phyloP scores from a whole-genome alignment of 441 rosid species.

The Eruca vesicaria region DNA sequence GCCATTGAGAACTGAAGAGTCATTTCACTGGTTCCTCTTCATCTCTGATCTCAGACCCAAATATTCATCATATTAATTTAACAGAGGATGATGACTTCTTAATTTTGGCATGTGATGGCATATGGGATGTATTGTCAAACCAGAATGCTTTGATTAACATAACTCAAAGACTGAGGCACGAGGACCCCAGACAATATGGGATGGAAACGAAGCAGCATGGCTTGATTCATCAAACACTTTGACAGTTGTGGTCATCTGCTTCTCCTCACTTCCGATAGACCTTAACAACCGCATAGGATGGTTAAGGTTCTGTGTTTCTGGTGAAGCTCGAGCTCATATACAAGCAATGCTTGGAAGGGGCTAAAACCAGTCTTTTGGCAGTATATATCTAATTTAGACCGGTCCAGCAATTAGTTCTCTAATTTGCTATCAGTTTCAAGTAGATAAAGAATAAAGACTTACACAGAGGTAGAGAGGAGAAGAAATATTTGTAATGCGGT shows the following conservation, averaged over 20 bases:
- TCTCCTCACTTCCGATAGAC: conserved; percentile 59
- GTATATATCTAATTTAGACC: conserved; percentile 6
- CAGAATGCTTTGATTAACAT: conserved; percentile 72
- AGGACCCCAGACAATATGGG: conserved; percentile 61
- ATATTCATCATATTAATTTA: too few relatives aligned
- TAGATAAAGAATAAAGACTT: conserved; percentile 12
- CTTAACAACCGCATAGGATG: conserved; percentile 51
- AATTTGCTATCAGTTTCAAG: conserved; percentile 8
- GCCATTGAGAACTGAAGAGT: too few relatives aligned
- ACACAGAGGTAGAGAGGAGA: too few relatives aligned
- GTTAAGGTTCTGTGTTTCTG: conserved; percentile 49
- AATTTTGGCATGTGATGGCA: too few relatives aligned
- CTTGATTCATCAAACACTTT: conserved; percentile 74
- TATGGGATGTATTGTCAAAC: too few relatives aligned
- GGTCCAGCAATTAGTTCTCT: conserved; percentile 15
- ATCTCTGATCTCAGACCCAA: too few relatives aligned
- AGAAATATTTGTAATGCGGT: too few relatives aligned
- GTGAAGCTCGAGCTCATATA: conserved; percentile 63
- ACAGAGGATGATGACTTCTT: too few relatives aligned
- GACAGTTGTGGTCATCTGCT: conserved; percentile 67
- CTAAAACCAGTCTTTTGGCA: conserved; percentile 35
- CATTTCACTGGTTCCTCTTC: too few relatives aligned
- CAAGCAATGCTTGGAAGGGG: conserved; percentile 59
- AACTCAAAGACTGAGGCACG: conserved; percentile 72
- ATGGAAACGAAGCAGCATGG: conserved; percentile 76